Conservation (phyloP, 306 rosid species). For the Dryas alaskensis region DNA sequence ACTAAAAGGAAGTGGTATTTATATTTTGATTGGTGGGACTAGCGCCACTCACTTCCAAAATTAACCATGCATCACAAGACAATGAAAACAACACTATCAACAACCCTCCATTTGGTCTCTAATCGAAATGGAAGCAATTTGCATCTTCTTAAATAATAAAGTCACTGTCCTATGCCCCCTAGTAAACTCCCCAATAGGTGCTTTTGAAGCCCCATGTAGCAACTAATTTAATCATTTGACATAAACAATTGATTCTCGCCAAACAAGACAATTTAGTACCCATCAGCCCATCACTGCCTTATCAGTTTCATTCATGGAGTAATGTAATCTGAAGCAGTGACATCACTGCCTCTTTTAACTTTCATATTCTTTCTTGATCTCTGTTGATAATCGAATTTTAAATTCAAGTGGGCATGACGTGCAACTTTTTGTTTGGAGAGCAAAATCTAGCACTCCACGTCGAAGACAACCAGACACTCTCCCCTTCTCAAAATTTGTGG, state of each 20-base stretch:
- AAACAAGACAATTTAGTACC: slow-evolving; percentile 24
- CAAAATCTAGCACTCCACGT: slow-evolving; percentile 17
- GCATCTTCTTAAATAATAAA: slow-evolving; percentile 20
- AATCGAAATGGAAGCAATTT: slow-evolving; percentile 18
- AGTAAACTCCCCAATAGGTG: slow-evolving; percentile 5
- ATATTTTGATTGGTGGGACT: not conserved
- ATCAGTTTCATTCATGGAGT: not conserved
- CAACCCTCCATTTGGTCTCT: slow-evolving; percentile 31
- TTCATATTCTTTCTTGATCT: not conserved
- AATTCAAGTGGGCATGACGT: slow-evolving; percentile 7
- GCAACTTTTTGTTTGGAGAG: not conserved
- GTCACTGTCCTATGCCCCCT: slow-evolving; percentile 17
- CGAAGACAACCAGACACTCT: not conserved
- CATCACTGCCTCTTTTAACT: slow-evolving; percentile 26
- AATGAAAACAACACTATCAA: slow-evolving; percentile 29
- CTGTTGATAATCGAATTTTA: not conserved
- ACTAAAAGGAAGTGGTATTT: no score
- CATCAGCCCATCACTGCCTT: not conserved
- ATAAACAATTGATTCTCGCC: slow-evolving; percentile 27
- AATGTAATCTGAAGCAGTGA: slow-evolving; percentile 18
- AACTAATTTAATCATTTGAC: slow-evolving; percentile 9
- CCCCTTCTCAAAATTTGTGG: not conserved
- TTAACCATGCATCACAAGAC: not conserved
- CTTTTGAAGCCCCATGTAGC: slow-evolving; percentile 6
- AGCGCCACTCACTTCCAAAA: not conserved